Conservation (phyloP, 2,329 filamentous ascomycete genomes). For the Cercospora sp. region DNA sequence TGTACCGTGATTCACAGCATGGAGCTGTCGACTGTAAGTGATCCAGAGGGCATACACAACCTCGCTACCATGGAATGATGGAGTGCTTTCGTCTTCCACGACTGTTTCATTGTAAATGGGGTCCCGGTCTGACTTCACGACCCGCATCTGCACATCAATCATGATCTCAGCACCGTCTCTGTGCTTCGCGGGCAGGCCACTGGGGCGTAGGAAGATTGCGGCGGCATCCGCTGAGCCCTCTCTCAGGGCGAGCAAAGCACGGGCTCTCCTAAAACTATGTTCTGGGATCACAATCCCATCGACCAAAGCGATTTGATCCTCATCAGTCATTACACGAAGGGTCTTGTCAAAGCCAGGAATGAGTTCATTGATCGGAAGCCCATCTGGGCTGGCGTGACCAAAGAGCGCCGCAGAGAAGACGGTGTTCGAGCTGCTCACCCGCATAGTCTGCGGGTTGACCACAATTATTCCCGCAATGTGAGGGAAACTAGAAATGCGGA, state of each 20-base stretch:
- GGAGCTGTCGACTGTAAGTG: constrained; percentile 90
- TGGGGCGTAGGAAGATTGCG: constrained; percentile 76
- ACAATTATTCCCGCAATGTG: constrained; percentile 98
- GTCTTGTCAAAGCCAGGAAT: constrained; percentile 87
- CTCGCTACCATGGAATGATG: constrained; percentile 61
- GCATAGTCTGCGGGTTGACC: constrained; percentile 73
- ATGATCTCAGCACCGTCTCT: constrained; percentile 89
- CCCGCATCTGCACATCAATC: constrained; percentile 93
- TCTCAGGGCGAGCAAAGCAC: constrained; percentile 77
- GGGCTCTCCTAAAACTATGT: constrained; percentile 88
- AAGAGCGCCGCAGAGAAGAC: constrained; percentile 93
- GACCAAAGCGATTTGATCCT: constrained; percentile 77
- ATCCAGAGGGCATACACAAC: constrained; percentile 96
- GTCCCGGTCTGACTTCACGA: constrained; percentile 82
- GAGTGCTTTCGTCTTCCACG: constrained; percentile 62
- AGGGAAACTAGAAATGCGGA: constrained; percentile 89
- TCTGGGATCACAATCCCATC: constrained; percentile 98
- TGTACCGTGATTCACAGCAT: constrained; percentile 66
- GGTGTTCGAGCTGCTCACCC: constrained; percentile 88
- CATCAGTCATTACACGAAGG: constrained; percentile 75
- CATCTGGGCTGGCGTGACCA: constrained; percentile 80
- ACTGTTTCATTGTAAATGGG: constrained; percentile 61
- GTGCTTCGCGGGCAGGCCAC: constrained; percentile 81
- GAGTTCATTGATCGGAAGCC: constrained; percentile 73
- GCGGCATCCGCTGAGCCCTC: constrained; percentile 77